Evolutionary conservation across 129 eudicot species (phyloP).

Genomic region (Ambrosia artemisiifolia): DNA sequence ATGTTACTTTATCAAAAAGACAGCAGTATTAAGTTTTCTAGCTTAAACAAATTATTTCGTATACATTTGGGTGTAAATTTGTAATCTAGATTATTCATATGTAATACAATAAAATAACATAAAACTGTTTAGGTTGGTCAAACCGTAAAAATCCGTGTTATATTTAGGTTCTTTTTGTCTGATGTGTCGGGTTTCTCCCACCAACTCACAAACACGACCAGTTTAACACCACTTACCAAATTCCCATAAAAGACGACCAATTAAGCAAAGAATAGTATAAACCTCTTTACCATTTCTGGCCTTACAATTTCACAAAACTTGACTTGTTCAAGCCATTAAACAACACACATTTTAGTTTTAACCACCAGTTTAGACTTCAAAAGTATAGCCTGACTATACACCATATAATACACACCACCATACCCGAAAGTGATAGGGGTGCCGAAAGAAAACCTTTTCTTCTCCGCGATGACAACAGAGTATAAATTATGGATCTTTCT

Average conservation of each 20-base stretch:
- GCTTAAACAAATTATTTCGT: too few species aligned
- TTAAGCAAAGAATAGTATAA: neutral
- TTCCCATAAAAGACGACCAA: neutral
- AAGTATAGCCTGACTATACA: constrained; percentile 10
- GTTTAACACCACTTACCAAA: too few species aligned
- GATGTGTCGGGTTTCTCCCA: too few species aligned
- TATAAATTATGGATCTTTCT: neutral
- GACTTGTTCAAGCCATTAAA: neutral
- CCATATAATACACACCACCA: constrained; percentile 13
- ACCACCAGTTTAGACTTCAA: neutral
- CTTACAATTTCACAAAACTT: constrained; percentile 15
- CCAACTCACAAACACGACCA: too few species aligned
- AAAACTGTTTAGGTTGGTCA: too few species aligned
- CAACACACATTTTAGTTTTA: neutral
- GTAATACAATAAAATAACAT: too few species aligned
- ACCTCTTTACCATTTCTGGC: constrained; percentile 1
- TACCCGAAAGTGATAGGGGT: constrained; percentile 1
- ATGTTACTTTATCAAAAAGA: too few species aligned
- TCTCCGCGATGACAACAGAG: neutral
- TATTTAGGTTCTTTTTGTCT: too few species aligned
- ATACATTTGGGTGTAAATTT: too few species aligned
- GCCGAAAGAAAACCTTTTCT: constrained; percentile 6
- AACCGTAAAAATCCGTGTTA: too few species aligned
- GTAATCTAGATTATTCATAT: too few species aligned
- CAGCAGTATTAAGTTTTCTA: too few species aligned